Base-by-base conservation (phyloP, 441 rosid genomes). In the Dalechampia spathulata region DNA sequence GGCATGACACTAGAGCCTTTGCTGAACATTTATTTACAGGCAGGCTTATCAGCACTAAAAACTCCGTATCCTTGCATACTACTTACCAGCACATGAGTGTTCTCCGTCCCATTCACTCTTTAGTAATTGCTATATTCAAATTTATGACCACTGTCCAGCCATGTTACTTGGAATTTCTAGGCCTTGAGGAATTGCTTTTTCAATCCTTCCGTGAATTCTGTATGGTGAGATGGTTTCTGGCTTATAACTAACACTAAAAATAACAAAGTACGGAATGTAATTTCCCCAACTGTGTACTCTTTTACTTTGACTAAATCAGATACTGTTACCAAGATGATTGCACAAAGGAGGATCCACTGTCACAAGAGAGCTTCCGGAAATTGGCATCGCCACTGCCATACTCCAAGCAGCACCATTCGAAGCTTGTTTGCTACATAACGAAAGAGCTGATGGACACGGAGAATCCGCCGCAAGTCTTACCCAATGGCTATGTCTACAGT, bases 1-100 rank as follows among this genome's bases (percentile, higher is more conserved):
- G 98, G 98, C 80, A 92, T 92, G 96, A 81, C 98, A 19, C 61
- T 78, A 56, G 96, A 89, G 77, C 94, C 98, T 30, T 67, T 92
- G 72, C 68, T 92, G 70, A 88, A 80, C 74, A 92, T 92, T 45
- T 92, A 78, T 67, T 72, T 89, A 54, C 96, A 92, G 76, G 96
- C 96, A 60, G 98, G 98, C 73, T 74, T 92, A 73, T 92, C 92
- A 60, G 92, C 97, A 4, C 66, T 92, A 69, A 92, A 92, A 75
- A 85, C 98, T 62, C 88, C 90, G 96, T 91, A 91, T 84, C 85
- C 93, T 4, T 30, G n/a, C n/a, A n/a, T n/a, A n/a, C n/a, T n/a
- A n/a, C n/a, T n/a, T n/a, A n/a, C n/a, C n/a, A n/a, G n/a, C n/a
- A n/a, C n/a, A n/a, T n/a, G n/a, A n/a, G n/a, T n/a, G n/a, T n/a